These are phyloP conservation scores for Aspergillus sp. DNA, from an alignment of 2,329 filamentous ascomycete species.

Conservation along the genomic window DNA sequence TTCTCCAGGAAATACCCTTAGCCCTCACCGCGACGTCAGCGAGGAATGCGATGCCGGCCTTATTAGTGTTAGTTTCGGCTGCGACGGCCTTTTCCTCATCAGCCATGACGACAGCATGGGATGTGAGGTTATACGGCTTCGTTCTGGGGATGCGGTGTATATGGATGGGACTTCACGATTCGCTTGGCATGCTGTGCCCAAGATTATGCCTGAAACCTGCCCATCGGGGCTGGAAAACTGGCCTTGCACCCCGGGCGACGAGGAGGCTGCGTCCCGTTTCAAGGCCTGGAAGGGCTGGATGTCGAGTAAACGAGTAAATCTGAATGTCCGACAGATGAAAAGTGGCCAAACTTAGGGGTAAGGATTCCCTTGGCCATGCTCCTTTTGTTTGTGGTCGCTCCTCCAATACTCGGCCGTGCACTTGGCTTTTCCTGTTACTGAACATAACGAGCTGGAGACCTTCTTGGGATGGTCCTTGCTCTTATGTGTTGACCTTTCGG, in stretches of 20 bases:
- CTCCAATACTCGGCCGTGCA: not conserved
- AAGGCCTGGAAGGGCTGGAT: constrained; percentile 84
- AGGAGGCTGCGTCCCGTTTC: constrained; percentile 46
- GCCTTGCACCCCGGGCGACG: constrained; percentile 57
- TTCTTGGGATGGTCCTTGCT: not conserved
- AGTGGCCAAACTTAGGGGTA: not conserved
- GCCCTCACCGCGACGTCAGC: constrained; percentile 90
- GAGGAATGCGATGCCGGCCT: constrained; percentile 77
- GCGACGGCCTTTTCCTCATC: constrained; percentile 85
- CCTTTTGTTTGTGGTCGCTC: not conserved
- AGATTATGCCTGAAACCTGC: constrained; percentile 76
- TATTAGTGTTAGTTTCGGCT: constrained; percentile 84
- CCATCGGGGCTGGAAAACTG: constrained; percentile 72
- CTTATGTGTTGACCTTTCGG: not conserved
- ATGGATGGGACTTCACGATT: constrained; percentile 82
- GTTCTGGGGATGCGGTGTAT: constrained; percentile 85
- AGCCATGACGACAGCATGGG: constrained; percentile 58
- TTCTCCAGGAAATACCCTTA: constrained; percentile 84
- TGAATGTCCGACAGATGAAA: constrained; percentile 87
- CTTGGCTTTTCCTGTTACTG: not conserved
- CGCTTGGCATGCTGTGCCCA: constrained; percentile 94
- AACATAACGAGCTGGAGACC: not conserved
- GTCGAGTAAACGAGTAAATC: constrained; percentile 79
- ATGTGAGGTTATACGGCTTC: constrained; percentile 60
- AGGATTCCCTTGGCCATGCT: not conserved